phyloP scores from a whole-genome alignment of 2,329 filamentous ascomycete genomes.

The Colletotrichum navitas region DNA sequence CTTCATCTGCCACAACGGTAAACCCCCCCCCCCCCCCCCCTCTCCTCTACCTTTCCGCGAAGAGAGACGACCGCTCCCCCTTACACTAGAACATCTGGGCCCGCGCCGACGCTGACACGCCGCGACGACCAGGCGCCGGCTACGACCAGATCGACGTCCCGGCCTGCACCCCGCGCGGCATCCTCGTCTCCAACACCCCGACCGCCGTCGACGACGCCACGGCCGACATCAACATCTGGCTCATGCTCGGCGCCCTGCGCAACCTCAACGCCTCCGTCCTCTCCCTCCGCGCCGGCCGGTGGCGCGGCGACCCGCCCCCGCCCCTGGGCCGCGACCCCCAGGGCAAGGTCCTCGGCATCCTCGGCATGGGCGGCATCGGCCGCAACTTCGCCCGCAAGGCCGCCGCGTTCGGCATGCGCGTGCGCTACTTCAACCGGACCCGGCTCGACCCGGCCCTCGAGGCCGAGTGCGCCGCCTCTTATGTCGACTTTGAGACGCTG shows the following conservation, averaged over 20 bases:
- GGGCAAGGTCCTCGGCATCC: constrained; percentile 82
- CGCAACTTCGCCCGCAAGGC: constrained; percentile 81
- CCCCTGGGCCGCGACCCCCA: constrained; percentile 81
- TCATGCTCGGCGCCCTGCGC: constrained; percentile 83
- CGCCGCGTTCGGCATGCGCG: constrained; percentile 79
- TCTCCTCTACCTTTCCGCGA: not conserved
- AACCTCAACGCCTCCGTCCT: constrained; percentile 77
- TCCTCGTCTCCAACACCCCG: constrained; percentile 86
- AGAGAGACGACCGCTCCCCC: too few species aligned
- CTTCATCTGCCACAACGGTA: constrained; percentile 73
- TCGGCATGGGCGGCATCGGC: constrained; percentile 90
- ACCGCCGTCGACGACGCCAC: constrained; percentile 85
- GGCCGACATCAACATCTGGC: constrained; percentile 83
- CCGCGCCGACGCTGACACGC: not conserved
- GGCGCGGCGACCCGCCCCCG: constrained; percentile 70
- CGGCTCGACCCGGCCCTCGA: constrained; percentile 67
- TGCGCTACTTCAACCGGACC: constrained; percentile 81
- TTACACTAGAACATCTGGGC: not conserved
- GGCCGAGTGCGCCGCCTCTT: constrained; percentile 68
- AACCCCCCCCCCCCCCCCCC: constrained; percentile 43
- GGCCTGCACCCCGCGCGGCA: constrained; percentile 73
- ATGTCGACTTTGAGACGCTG: constrained; percentile 80
- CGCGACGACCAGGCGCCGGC: constrained; percentile 72
- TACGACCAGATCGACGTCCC: constrained; percentile 86
- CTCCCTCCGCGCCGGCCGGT: constrained; percentile 74